Conservation (phyloP, 768 basidiomycete species). For the Sarcodon aspratus region DNA sequence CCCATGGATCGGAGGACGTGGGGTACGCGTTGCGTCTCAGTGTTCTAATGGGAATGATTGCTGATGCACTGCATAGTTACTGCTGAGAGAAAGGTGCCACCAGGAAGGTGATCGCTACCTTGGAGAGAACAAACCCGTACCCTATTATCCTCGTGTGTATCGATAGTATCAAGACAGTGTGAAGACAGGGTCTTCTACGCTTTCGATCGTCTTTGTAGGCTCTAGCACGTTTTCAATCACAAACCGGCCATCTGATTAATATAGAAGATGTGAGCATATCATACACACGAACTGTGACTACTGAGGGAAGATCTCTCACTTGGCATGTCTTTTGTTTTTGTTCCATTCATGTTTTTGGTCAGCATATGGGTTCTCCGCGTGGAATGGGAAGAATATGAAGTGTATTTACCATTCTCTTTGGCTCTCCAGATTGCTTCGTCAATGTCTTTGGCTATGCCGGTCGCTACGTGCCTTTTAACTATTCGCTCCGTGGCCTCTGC, state of each 20-base stretch:
- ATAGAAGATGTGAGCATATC: not conserved
- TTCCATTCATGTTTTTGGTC: not conserved
- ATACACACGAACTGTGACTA: not conserved
- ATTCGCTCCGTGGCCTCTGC: conserved; percentile 47
- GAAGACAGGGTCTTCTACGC: conserved; percentile 26
- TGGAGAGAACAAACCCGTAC: not conserved
- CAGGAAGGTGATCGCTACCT: not conserved
- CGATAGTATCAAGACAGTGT: not conserved
- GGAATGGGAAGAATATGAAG: conserved; percentile 26
- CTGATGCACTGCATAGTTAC: conserved; percentile 25
- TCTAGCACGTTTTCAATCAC: conserved; percentile 25
- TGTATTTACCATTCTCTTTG: conserved; percentile 69
- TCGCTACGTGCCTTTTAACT: conserved; percentile 64
- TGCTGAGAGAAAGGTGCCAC: conserved; percentile 35
- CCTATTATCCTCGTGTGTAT: conserved; percentile 4
- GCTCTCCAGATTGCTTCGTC: conserved; percentile 62
- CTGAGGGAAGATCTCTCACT: conserved; percentile 5
- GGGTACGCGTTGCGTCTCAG: conserved; percentile 42
- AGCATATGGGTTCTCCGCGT: not conserved
- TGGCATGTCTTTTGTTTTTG: conserved; percentile 7
- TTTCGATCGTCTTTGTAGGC: conserved; percentile 28
- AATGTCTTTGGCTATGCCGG: conserved; percentile 55
- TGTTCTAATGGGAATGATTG: not conserved
- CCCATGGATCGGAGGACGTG: conserved; percentile 96
- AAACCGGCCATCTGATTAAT: conserved; percentile 30